These are phyloP conservation scores for Colletotrichum sp. DNA, from an alignment of 2,329 filamentous ascomycete genomes.

Conservation along the genomic window DNA sequence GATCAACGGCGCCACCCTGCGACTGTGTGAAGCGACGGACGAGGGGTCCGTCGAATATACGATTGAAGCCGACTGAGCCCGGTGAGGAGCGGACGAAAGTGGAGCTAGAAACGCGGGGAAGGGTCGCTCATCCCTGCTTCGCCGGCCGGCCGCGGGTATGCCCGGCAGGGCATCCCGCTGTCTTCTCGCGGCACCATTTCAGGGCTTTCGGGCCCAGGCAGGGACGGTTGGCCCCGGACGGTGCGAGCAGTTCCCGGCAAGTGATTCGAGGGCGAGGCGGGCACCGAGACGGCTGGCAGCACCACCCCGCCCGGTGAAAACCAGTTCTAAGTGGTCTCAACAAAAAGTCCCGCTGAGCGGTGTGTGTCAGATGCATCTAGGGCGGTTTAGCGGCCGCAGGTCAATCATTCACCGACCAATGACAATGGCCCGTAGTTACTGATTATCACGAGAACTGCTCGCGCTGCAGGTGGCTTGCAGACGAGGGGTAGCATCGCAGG, in stretches of 20 bases:
- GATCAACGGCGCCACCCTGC: neutral
- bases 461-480: conserved; percentile 22
- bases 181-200: neutral
- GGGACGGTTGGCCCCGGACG: neutral
- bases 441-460: conserved; percentile 12
- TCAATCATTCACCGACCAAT: neutral
- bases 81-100: neutral
- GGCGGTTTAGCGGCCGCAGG: conserved; percentile 16
- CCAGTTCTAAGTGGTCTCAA: conserved; percentile 11
- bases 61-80: neutral
- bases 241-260: neutral
- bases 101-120: conserved; percentile 9
- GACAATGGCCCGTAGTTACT: neutral
- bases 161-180: neutral
- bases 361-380: conserved; percentile 22
- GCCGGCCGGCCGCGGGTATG: conserved; percentile 2
- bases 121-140: neutral
- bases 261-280: neutral
- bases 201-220: neutral
- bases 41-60: neutral
- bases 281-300: neutral
- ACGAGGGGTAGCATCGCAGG: conserved; percentile 8
- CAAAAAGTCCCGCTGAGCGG: conserved; percentile 17
- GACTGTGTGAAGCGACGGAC: neutral
- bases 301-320: neutral